Percentiles rank a stretch among this genome's conserved stretches.
phyloP scores from a whole-genome alignment of 306 rosid species.

The Dryas drummondii region DNA sequence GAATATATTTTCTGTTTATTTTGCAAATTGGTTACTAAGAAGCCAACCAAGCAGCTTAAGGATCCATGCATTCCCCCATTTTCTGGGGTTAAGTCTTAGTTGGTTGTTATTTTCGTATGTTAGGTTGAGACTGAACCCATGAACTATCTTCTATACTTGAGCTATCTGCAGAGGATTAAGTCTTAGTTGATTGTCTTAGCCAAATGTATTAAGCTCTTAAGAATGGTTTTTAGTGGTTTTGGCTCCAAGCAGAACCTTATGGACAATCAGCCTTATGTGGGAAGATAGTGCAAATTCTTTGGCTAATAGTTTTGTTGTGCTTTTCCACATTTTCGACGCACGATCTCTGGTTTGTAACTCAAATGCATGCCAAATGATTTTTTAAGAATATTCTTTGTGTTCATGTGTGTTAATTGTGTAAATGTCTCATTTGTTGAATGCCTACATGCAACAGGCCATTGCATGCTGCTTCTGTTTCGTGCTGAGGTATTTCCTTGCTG shows the following conservation, averaged over 20 bases:
- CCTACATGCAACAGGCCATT: slow-evolving; percentile 50
- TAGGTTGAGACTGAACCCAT: background rate
- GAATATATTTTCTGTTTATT: background rate
- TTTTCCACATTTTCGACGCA: background rate
- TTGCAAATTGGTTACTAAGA: background rate
- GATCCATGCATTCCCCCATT: background rate
- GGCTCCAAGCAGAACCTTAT: background rate
- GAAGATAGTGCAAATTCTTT: background rate
- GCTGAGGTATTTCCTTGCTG: slow-evolving; percentile 82
- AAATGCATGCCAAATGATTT: background rate
- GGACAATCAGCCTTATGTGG: background rate
- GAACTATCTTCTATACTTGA: background rate
- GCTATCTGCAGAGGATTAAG: background rate
- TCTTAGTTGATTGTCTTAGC: background rate
- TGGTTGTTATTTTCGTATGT: background rate
- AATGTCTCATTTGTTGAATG: background rate
- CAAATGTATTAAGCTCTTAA: background rate
- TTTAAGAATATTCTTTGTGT: background rate
- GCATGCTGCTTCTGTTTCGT: slow-evolving; percentile 85
- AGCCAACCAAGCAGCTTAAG: background rate
- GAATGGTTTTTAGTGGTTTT: background rate
- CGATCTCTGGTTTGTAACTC: background rate
- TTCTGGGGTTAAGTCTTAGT: background rate
- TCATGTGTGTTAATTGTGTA: background rate
- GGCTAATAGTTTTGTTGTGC: background rate